Conservation (phyloP, 164 flowering plant species). For the Tinospora cordifolia region DNA sequence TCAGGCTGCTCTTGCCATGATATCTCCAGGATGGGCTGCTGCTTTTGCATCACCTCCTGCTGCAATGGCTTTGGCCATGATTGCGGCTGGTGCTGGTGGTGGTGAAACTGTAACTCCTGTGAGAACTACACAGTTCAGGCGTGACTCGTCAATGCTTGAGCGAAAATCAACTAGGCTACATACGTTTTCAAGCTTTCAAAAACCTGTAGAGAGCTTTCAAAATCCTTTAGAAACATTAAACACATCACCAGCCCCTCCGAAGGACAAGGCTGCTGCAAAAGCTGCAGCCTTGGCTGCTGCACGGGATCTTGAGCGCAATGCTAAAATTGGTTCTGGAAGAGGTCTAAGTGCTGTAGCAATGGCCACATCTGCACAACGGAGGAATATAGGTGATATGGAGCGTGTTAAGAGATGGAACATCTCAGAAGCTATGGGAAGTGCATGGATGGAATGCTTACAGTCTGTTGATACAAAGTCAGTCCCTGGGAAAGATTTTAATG, state of each 20-base stretch:
- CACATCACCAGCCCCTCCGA: slow-evolving; percentile 51
- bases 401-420: slow-evolving; percentile 90
- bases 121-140: slow-evolving; percentile 51
- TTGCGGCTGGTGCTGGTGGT: slow-evolving; percentile 98
- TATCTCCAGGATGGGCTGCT: slow-evolving; percentile 97
- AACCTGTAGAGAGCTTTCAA: slow-evolving; percentile 76
- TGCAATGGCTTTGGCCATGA: slow-evolving; percentile 98
- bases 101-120: slow-evolving; percentile 62
- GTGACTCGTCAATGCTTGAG: slow-evolving; percentile 78
- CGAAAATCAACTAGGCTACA: slow-evolving; percentile 64
- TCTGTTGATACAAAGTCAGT: slow-evolving; percentile 79
- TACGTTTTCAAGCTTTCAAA: slow-evolving; percentile 93
- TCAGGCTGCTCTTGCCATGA: slow-evolving; percentile 96
- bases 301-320: slow-evolving; percentile 94
- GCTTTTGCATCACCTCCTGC: slow-evolving; percentile 99
- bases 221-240: slow-evolving; percentile 50
- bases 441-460: slow-evolving; percentile 97
- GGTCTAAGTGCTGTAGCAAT: slow-evolving; percentile 99
- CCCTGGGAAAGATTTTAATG: slow-evolving; percentile 89
- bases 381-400: slow-evolving; percentile 65
- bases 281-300: slow-evolving; percentile 99
- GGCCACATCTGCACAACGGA: slow-evolving; percentile 96
- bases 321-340: slow-evolving; percentile 98
- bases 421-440: slow-evolving; percentile 94
- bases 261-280: slow-evolving; percentile 93